These are phyloP conservation scores for Maudiozyma barnettii DNA, from an alignment of 805 yeast species.

Conservation along the genomic window DNA sequence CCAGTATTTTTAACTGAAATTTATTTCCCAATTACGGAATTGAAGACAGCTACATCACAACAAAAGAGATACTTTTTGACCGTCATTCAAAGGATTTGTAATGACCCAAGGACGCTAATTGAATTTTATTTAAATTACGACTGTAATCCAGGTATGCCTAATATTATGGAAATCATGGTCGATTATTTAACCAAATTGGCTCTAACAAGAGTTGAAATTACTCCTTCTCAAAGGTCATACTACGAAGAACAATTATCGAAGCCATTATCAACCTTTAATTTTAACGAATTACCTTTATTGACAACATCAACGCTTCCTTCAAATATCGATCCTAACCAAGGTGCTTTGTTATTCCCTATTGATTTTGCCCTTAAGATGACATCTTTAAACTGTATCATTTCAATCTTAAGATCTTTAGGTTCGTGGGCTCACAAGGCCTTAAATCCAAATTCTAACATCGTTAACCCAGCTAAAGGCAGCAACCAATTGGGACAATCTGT, in stretches of 20 bases:
- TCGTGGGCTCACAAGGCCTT: slow-evolving; percentile 76
- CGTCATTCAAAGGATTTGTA: slow-evolving; percentile 71
- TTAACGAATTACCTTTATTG: slow-evolving; percentile 64
- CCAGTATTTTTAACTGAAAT: slow-evolving; percentile 90
- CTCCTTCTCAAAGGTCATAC: slow-evolving; percentile 54
- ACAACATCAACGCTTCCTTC: slow-evolving; percentile 55
- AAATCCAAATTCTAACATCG: slow-evolving; percentile 17
- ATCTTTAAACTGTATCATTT: slow-evolving; percentile 70
- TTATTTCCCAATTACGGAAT: slow-evolving; percentile 87
- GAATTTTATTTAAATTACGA: slow-evolving; percentile 93
- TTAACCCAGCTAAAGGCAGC: slow-evolving; percentile 1
- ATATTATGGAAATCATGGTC: slow-evolving; percentile 73
- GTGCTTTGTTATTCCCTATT: slow-evolving; percentile 42
- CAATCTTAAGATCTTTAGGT: slow-evolving; percentile 68
- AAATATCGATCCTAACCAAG: slow-evolving; percentile 12
- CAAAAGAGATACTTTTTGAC: slow-evolving; percentile 82
- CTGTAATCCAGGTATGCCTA: slow-evolving; percentile 74
- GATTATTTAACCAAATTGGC: slow-evolving; percentile 65
- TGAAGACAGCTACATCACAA: slow-evolving; percentile 84
- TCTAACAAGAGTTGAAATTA: slow-evolving; percentile 58
- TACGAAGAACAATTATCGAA: slow-evolving; percentile 43
- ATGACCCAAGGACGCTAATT: slow-evolving; percentile 81
- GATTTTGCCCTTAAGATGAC: slow-evolving; percentile 80
- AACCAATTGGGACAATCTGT: slow-evolving; percentile 10
- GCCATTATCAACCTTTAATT: slow-evolving; percentile 64